Percentiles rank a stretch among this genome's conserved stretches.
These are phyloP conservation scores for Cucurbita moschata DNA, from an alignment of 306 rosid species.

Conservation along the genomic window DNA sequence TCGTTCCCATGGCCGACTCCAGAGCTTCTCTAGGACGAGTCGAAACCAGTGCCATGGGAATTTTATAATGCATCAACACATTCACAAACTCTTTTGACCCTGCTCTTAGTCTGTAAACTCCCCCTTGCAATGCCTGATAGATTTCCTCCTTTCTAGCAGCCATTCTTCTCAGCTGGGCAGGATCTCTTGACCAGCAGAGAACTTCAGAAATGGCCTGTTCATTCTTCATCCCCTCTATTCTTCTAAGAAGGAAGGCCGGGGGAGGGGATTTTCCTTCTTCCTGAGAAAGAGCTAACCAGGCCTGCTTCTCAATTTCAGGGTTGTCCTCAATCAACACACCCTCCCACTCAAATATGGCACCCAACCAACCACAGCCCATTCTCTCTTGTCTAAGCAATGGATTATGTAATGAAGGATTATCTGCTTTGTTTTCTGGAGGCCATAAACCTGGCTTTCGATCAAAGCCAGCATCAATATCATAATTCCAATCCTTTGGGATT, in stretches of 20 bases:
- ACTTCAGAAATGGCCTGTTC: conserved; percentile 91
- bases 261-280: conserved; percentile 91
- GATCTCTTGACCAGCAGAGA: conserved; percentile 95
- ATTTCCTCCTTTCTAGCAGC: conserved; percentile 71
- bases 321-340: conserved; percentile 79
- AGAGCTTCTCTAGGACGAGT: conserved; percentile 67
- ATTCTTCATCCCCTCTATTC: conserved; percentile 90
- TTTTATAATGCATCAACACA: conserved; percentile 74
- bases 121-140: conserved; percentile 81
- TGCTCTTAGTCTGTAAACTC: conserved; percentile 47
- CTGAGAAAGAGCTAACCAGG: conserved; percentile 67
- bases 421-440: conserved; percentile 83
- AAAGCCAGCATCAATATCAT: conserved; percentile 35
- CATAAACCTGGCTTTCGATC: conserved; percentile 59
- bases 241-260: conserved; percentile 53
- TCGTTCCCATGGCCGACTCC: conserved; percentile 53
- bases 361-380: conserved; percentile 97
- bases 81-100: conserved; percentile 82
- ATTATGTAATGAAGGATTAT: conserved; percentile 60
- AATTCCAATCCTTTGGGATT: conserved; percentile 40
- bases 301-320: conserved; percentile 67
- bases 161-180: conserved; percentile 55
- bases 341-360: conserved; percentile 96
- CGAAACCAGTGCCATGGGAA: conserved; percentile 88
- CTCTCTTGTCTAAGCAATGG: conserved; percentile 87